These are phyloP conservation scores for Botryotinia globosa DNA, from an alignment of 2,329 filamentous ascomycete genomes.

Conservation along the genomic window DNA sequence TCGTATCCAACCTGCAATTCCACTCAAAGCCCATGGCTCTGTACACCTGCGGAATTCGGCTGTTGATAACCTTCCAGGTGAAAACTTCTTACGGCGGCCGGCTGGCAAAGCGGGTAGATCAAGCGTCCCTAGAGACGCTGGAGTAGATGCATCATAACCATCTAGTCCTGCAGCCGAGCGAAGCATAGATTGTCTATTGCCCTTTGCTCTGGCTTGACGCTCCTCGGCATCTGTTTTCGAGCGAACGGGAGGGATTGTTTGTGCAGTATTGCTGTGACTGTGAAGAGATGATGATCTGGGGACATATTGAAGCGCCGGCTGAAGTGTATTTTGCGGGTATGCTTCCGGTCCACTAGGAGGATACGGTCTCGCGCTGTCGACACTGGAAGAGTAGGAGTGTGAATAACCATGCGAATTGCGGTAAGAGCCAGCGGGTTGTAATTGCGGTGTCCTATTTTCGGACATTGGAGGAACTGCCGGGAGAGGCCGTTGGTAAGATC, in stretches of 20 bases:
- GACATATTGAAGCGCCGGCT: constrained; percentile 44
- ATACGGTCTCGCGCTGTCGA: constrained; percentile 41
- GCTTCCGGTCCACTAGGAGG: constrained; percentile 34
- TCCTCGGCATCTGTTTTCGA: constrained; percentile 89
- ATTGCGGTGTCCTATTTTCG: constrained; percentile 45
- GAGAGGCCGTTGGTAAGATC: constrained; percentile 62
- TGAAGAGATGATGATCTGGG: constrained; percentile 79
- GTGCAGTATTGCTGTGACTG: constrained; percentile 76
- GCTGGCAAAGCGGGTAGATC: constrained; percentile 82
- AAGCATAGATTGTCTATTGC: constrained; percentile 50
- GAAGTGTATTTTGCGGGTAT: constrained; percentile 46
- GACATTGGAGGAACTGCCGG: constrained; percentile 56
- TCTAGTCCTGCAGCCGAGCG: constrained; percentile 53
- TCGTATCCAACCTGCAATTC: constrained; percentile 82
- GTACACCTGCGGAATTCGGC: constrained; percentile 79
- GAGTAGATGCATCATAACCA: constrained; percentile 55
- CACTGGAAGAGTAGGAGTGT: constrained; percentile 48
- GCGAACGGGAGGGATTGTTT: constrained; percentile 75
- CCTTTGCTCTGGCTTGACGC: constrained; percentile 53
- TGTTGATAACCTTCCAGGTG: constrained; percentile 76
- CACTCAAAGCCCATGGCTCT: constrained; percentile 91
- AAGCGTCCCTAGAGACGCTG: constrained; percentile 58
- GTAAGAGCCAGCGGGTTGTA: constrained; percentile 59
- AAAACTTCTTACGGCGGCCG: constrained; percentile 77
- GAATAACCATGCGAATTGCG: constrained; percentile 46